phyloP scores from a whole-genome alignment of 2,329 filamentous ascomycete genomes.

The Trichoderma hamatum region DNA sequence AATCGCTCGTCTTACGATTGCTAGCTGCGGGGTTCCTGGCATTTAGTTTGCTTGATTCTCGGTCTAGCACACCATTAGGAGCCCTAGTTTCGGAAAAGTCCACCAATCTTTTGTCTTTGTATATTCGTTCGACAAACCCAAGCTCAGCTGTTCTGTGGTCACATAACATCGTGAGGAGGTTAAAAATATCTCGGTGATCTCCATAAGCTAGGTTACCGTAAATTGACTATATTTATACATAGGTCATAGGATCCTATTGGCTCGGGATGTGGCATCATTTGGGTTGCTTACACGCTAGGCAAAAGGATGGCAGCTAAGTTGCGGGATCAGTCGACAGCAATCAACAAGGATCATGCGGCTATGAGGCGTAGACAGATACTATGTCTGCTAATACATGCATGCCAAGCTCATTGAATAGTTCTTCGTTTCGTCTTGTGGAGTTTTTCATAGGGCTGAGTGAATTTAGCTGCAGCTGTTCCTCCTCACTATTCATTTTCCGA shows the following conservation, averaged over 20 bases:
- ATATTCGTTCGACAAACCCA: neutral
- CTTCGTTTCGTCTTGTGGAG: neutral
- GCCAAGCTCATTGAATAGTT: neutral
- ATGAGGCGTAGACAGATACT: neutral
- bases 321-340: constrained; percentile 1
- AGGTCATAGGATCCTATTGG: neutral
- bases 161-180: neutral
- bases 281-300: neutral
- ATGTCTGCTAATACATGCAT: neutral
- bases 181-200: neutral
- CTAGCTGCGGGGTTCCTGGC: constrained; percentile 3
- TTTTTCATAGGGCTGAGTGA: neutral
- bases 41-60: neutral
- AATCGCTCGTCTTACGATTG: constrained; percentile 9
- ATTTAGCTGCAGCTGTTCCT: neutral
- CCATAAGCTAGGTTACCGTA: neutral
- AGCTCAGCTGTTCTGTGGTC: neutral
- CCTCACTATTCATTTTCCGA: neutral
- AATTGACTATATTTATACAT: neutral
- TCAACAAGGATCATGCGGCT: constrained; percentile 6
- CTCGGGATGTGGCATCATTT: neutral
- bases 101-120: neutral
- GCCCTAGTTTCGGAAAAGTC: neutral
- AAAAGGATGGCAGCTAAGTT: neutral
- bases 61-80: neutral